Evolutionary conservation across 768 basidiomycete species (phyloP).

Genomic region (Phlebiopsis flavidoalba): DNA sequence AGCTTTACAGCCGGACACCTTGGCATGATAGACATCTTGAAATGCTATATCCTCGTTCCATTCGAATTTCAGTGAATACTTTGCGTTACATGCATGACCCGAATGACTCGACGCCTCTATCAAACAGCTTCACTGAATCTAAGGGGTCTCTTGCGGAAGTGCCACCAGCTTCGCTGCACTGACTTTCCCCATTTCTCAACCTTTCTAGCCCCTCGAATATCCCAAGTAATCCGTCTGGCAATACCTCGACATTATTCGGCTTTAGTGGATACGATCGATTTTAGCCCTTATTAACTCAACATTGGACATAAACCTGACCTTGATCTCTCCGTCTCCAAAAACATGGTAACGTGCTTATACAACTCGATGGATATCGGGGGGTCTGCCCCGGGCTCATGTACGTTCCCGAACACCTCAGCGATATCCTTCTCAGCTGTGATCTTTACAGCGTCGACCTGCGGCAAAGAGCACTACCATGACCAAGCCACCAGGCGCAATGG

Average conservation of each 20-base stretch:
- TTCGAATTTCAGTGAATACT: too few relatives aligned
- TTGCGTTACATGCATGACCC: too few relatives aligned
- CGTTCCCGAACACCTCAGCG: slow-evolving; percentile 11
- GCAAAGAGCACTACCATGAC: slow-evolving; percentile 12
- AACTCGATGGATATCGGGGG: slow-evolving; percentile 9
- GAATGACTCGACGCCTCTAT: not conserved
- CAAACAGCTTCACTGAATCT: not conserved
- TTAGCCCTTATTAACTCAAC: too few relatives aligned
- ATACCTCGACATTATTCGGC: slow-evolving; percentile 39
- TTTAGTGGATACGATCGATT: slow-evolving; percentile 13
- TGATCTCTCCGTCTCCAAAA: slow-evolving; percentile 19
- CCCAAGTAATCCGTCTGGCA: slow-evolving; percentile 35
- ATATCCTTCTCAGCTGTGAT: slow-evolving; percentile 13
- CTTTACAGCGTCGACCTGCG: slow-evolving; percentile 8
- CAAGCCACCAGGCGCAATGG: slow-evolving; percentile 21
- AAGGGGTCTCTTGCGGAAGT: slow-evolving; percentile 31
- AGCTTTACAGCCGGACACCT: too few relatives aligned
- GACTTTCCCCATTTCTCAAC: slow-evolving; percentile 28
- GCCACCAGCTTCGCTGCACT: slow-evolving; percentile 42
- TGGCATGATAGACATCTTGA: too few relatives aligned
- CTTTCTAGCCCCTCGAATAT: slow-evolving; percentile 32
- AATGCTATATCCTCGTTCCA: too few relatives aligned
- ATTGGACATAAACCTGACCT: slow-evolving; percentile 13
- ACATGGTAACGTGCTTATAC: slow-evolving; percentile 15
- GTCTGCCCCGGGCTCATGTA: slow-evolving; percentile 7